Evolutionary conservation across 257 asterid genomes (phyloP).

Genomic region (Rubia yunnanensis): DNA sequence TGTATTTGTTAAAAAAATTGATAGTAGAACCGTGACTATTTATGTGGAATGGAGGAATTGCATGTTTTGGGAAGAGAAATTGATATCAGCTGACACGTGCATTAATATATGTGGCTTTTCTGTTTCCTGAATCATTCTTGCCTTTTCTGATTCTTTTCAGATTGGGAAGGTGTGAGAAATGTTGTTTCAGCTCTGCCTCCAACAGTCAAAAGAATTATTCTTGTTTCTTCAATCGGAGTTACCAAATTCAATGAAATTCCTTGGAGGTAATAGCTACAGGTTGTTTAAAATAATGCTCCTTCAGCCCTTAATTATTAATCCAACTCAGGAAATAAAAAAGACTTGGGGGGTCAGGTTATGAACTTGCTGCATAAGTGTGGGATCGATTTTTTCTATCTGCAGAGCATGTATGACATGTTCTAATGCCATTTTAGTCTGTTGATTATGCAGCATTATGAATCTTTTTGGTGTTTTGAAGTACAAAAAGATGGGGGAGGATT

Average conservation of each 20-base stretch:
- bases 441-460: conserved; percentile 63
- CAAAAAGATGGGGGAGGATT: conserved; percentile 98
- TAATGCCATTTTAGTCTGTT: conserved; percentile 12
- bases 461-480: conserved; percentile 91
- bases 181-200: conserved; percentile 65
- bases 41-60: neutral
- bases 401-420: conserved; percentile 3
- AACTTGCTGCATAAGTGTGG: neutral
- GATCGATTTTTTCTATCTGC: neutral
- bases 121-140: neutral
- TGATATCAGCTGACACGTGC: neutral
- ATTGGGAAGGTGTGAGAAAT: conserved; percentile 96
- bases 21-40: neutral
- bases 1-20: too few species aligned
- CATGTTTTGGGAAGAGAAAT: neutral
- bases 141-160: conserved; percentile 23
- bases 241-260: conserved; percentile 83
- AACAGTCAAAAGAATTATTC: conserved; percentile 66
- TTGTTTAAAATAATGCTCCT: neutral
- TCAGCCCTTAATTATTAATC: neutral
- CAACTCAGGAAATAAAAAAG: neutral
- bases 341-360: neutral
- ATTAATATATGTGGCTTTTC: neutral
- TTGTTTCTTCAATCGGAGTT: conserved; percentile 91
- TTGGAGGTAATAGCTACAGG: conserved; percentile 57